A percentile compares a stretch with the other conserved stretches of the same genome.
phyloP scores from a whole-genome alignment of 169 alveolate species.

The Neospora caninum region DNA sequence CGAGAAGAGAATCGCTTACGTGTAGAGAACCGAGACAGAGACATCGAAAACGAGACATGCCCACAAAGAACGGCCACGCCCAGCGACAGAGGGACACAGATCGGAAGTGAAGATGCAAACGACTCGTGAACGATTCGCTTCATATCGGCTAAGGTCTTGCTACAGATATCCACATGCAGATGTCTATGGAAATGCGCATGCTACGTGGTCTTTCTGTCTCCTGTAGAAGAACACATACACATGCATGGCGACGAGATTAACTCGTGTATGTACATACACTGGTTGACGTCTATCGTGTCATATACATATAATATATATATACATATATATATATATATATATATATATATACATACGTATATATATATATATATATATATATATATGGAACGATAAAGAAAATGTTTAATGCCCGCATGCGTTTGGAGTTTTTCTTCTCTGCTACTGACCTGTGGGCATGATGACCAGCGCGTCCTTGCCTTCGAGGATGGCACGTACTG shows the following conservation, averaged over 20 bases:
- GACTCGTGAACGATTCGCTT: background rate
- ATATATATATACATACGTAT: background rate
- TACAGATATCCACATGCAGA: background rate
- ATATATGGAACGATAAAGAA: background rate
- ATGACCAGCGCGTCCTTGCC: constrained; percentile 86
- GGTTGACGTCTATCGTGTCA: constrained; percentile 1
- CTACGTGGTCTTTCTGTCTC: background rate
- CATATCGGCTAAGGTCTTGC: background rate
- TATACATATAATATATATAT: background rate
- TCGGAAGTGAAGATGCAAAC: too few species aligned
- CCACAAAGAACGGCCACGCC: too few species aligned
- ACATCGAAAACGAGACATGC: too few species aligned
- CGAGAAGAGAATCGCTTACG: background rate
- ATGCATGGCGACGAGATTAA: background rate
- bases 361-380: constrained; percentile 1
- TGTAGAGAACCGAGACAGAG: background rate
- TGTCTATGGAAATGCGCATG: background rate
- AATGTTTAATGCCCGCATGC: background rate
- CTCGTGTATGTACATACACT: background rate
- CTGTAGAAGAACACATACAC: background rate
- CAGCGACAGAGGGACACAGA: too few species aligned
- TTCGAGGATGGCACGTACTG: constrained; percentile 42
- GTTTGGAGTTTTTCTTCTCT: background rate
- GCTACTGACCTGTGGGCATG: constrained; percentile 82
- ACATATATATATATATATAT: background rate